phyloP scores from a whole-genome alignment of 2,329 filamentous ascomycete species.

The Metarhizium rileyi region DNA sequence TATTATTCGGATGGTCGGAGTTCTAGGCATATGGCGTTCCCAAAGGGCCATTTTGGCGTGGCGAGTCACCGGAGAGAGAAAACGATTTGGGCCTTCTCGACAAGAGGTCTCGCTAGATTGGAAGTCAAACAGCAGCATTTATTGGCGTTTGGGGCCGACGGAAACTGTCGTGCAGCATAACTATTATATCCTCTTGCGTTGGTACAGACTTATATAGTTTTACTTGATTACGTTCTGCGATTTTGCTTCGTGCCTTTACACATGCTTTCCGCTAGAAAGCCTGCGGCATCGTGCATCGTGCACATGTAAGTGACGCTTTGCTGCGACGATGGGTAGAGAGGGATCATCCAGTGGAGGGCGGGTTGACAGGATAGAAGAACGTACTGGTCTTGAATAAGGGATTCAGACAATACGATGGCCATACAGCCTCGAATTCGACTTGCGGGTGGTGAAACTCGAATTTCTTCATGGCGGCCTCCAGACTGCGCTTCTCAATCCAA shows the following conservation, averaged over 20 bases:
- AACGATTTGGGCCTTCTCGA: no score
- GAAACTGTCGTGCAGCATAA: background rate
- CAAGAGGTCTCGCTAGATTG: background rate
- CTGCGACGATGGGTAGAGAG: no score
- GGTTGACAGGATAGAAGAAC: background rate
- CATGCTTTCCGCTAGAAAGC: no score
- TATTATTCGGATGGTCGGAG: no score
- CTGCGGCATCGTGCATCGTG: no score
- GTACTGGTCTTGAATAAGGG: slow-evolving; percentile 20
- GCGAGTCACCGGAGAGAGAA: no score
- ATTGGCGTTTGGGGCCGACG: background rate
- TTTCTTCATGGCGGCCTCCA: slow-evolving; percentile 33
- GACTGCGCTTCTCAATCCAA: slow-evolving; percentile 37
- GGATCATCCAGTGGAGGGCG: slow-evolving; percentile 16
- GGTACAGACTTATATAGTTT: no score
- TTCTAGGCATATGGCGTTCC: background rate
- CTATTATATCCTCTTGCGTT: no score
- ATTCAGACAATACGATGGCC: slow-evolving; percentile 37
- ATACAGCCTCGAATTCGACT: slow-evolving; percentile 35
- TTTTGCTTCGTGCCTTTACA: no score
- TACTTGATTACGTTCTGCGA: no score
- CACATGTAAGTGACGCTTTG: no score
- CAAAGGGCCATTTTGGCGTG: no score
- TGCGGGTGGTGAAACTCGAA: slow-evolving; percentile 31
- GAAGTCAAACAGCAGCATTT: background rate